These are phyloP conservation scores for Sclerotinia spermophila DNA, from an alignment of 2,329 filamentous ascomycete species.

Conservation along the genomic window DNA sequence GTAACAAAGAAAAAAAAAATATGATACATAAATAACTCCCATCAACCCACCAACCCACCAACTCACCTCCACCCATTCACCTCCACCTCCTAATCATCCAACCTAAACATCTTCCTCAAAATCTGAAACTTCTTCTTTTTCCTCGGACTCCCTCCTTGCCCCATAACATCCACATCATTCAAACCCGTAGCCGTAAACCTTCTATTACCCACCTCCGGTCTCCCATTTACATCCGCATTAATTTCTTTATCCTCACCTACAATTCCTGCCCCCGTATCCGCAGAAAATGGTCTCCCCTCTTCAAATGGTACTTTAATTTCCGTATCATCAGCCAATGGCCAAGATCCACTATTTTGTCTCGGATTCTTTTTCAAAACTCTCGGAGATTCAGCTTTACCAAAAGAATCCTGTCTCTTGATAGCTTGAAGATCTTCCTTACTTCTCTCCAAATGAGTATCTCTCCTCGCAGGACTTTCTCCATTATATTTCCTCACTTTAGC, in stretches of 20 bases:
- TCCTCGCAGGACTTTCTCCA: slow-evolving; percentile 55
- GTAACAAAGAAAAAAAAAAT: not conserved
- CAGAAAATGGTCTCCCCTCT: slow-evolving; percentile 33
- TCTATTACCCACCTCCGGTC: slow-evolving; percentile 27
- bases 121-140: slow-evolving; percentile 67
- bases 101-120: slow-evolving; percentile 62
- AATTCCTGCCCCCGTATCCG: slow-evolving; percentile 15
- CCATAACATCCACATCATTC: slow-evolving; percentile 24
- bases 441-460: slow-evolving; percentile 60
- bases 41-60: not conserved
- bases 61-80: not conserved
- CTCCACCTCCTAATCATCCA: slow-evolving; percentile 46
- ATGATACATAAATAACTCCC: not conserved
- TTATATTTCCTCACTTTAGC: slow-evolving; percentile 53
- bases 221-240: slow-evolving; percentile 19
- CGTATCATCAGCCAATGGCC: slow-evolving; percentile 44
- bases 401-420: slow-evolving; percentile 4
- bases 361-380: slow-evolving; percentile 47
- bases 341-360: slow-evolving; percentile 42
- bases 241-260: slow-evolving; percentile 21
- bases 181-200: slow-evolving; percentile 32
- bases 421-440: slow-evolving; percentile 48
- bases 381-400: slow-evolving; percentile 30
- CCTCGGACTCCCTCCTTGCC: slow-evolving; percentile 19
- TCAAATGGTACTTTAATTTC: slow-evolving; percentile 31